Conservation (phyloP, 805 yeast species). For the Kodamaea nitidulidarum region DNA sequence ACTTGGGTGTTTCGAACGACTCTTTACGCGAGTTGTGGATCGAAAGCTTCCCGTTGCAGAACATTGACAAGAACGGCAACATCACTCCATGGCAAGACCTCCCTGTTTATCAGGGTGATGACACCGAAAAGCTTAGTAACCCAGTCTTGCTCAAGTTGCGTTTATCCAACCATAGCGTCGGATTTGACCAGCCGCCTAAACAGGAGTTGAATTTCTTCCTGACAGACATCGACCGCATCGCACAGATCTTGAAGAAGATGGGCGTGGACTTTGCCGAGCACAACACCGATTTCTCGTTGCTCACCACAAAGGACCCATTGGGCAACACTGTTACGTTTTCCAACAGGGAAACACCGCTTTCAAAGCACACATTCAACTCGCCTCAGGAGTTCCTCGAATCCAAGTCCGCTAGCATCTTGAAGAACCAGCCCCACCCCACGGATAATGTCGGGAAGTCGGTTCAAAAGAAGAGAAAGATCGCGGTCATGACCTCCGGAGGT, state of each 20-base stretch:
- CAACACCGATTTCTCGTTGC: background rate
- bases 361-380: conserved; percentile 16
- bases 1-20: conserved; percentile 58
- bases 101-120: conserved; percentile 35
- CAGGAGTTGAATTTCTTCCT: conserved; percentile 30
- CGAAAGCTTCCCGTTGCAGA: conserved; percentile 57
- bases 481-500: conserved; percentile 79
- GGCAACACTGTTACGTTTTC: conserved; percentile 31
- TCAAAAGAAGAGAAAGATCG: conserved; percentile 44
- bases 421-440: conserved; percentile 8
- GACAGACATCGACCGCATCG: conserved; percentile 23
- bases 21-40: conserved; percentile 71
- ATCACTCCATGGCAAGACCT: conserved; percentile 41
- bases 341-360: conserved; percentile 19
- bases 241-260: conserved; percentile 16
- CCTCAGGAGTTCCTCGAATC: conserved; percentile 27
- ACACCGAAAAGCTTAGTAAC: conserved; percentile 22
- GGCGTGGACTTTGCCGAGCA: conserved; percentile 3
- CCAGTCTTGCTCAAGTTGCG: conserved; percentile 36
- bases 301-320: conserved; percentile 28
- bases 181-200: conserved; percentile 3
- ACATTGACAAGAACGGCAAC: conserved; percentile 29
- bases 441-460: background rate
- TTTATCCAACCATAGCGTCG: conserved; percentile 15
- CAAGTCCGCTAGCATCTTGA: conserved; percentile 22